Evolutionary conservation across 2,329 filamentous ascomycete genomes (phyloP), one percentile per base, ranked within the genome.

Genomic region (Fusarium bactridioides): DNA sequence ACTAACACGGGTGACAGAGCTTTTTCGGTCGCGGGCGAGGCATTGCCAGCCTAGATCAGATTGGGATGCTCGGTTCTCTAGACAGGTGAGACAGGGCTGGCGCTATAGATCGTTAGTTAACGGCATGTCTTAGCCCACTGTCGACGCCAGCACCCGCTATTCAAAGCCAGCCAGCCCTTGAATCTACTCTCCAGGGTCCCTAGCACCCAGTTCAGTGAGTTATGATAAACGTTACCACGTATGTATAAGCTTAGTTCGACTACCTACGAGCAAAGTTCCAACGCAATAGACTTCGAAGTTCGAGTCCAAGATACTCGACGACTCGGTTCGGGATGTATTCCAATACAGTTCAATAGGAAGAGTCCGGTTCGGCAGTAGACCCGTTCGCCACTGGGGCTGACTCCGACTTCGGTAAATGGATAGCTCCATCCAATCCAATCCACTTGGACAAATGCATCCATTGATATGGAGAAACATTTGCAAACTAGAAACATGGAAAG

Each of bases 31-130:
- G 53, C 38, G 16, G 31, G 33, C 37, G 57, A 67, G 53, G 45
- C 62, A 61, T 67, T 29, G n/a, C 51, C 40, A 69, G 19, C 33
- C 63, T 72, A 50, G 53, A 56, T 54, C 57, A 31, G 61, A 57
- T 53, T 55, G 35, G 25, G 40, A 31, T 25, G 47, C 27, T 45
- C 61, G 15, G 61, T 43, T 38, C 44, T 51, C 44, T 58, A 35
- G 33, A 35, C 33, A 35, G 15, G 33, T 40, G 44, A 63, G 64
- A 47, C 64, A 69, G n/a, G 65, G 59, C 59, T 69, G 45, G 58
- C 41, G 33, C 56, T 58, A 56, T 69, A 38, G 16, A 54, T 54
- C 33, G 23, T 54, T 54, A 54, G 50, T 54, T 54, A 18, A 40
- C 23, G 33, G 50, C 35, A 41, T 45, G 51, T 35, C 58, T 31